Conservation (phyloP, 371 early-diverging fungal genomes). For the Quaeritorhiza haematococci region DNA sequence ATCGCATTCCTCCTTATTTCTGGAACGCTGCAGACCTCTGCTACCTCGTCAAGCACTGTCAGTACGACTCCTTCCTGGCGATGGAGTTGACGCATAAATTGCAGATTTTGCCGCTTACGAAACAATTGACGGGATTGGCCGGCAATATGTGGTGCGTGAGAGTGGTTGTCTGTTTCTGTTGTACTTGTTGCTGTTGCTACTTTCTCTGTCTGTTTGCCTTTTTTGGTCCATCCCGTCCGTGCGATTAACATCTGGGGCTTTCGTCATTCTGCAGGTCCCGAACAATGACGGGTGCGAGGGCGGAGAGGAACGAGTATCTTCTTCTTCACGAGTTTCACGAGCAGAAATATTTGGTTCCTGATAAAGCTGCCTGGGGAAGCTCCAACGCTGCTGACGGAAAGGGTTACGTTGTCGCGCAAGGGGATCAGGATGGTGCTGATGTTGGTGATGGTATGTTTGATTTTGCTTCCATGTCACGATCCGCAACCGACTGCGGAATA, state of each 20-base stretch:
- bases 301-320: slow-evolving; percentile 97
- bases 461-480: not conserved
- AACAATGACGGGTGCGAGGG: slow-evolving; percentile 89
- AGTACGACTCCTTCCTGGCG: slow-evolving; percentile 79
- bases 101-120: slow-evolving; percentile 88
- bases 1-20: slow-evolving; percentile 68
- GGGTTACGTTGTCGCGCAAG: too few species aligned
- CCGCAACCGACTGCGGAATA: not conserved
- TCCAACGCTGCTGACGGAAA: not conserved
- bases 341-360: slow-evolving; percentile 87
- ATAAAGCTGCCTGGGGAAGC: slow-evolving; percentile 46
- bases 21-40: slow-evolving; percentile 54
- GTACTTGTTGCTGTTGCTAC: not conserved
- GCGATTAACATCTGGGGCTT: not conserved
- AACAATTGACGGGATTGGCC: slow-evolving; percentile 87
- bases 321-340: slow-evolving; percentile 96
- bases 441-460: not conserved
- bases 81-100: slow-evolving; percentile 80
- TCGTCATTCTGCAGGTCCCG: slow-evolving; percentile 56
- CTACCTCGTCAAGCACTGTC: slow-evolving; percentile 71
- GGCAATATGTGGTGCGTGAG: slow-evolving; percentile 89
- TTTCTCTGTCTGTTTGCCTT: not conserved
- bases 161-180: too few species aligned
- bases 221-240: not conserved
- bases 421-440: slow-evolving; percentile 12